These are phyloP conservation scores for Didymella segeticola DNA, from an alignment of 2,329 filamentous ascomycete species.

Conservation along the genomic window DNA sequence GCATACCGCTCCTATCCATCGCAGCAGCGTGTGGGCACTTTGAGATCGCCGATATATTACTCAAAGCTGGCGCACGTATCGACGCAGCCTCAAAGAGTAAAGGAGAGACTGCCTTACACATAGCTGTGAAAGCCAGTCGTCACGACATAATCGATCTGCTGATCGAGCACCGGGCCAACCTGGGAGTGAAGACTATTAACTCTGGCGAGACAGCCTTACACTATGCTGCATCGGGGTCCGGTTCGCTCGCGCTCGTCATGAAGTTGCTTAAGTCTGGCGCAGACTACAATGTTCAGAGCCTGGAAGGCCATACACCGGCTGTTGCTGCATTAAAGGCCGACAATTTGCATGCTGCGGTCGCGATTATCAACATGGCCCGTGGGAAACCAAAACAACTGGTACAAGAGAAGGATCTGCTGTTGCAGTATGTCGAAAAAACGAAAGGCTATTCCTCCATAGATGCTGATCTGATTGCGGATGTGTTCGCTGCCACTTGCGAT, in stretches of 20 bases:
- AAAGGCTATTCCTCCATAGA: slow-evolving; percentile 36
- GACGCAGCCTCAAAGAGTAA: slow-evolving; percentile 26
- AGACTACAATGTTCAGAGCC: slow-evolving; percentile 32
- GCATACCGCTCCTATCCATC: slow-evolving; percentile 37
- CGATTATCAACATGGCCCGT: slow-evolving; percentile 41
- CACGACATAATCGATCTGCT: slow-evolving; percentile 37
- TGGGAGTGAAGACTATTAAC: slow-evolving; percentile 29
- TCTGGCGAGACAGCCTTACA: slow-evolving; percentile 43
- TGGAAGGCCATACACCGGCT: slow-evolving; percentile 33
- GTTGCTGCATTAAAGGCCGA: slow-evolving; percentile 35
- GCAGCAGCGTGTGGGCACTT: slow-evolving; percentile 37
- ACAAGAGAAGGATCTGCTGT: slow-evolving; percentile 43
- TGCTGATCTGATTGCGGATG: slow-evolving; percentile 43
- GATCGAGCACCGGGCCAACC: slow-evolving; percentile 28
- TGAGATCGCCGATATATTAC: slow-evolving; percentile 33
- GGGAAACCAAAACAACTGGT: slow-evolving; percentile 31
- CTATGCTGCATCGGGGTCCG: slow-evolving; percentile 38
- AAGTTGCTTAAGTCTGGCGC: slow-evolving; percentile 38
- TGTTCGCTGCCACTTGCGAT: slow-evolving; percentile 43
- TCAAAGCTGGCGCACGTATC: slow-evolving; percentile 37
- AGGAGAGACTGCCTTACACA: slow-evolving; percentile 42
- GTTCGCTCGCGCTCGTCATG: slow-evolving; percentile 31
- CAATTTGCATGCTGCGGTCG: slow-evolving; percentile 40
- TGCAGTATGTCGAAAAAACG: slow-evolving; percentile 39
- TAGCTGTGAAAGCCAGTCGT: slow-evolving; percentile 37